Base-by-base conservation (phyloP, 768 basidiomycete genomes). In the Phanerochaete sordida region DNA sequence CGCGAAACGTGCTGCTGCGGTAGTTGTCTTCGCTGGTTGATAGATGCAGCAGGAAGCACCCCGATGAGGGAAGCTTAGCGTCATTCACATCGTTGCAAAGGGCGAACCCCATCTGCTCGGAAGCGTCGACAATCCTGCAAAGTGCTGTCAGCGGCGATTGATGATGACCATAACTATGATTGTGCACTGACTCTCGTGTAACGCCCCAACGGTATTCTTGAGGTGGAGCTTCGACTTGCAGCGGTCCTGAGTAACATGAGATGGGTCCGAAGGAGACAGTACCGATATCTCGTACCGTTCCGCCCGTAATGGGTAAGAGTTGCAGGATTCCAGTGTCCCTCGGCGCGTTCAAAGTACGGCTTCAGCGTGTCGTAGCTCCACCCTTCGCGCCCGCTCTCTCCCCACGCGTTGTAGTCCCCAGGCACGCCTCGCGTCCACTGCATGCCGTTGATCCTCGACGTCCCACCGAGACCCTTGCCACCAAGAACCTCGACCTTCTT, bases 371-470 rank as follows among this genome's bases (percentile, higher is more conserved):
- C 39, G 46, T 64, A 74, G 8, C 65, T 59, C 75, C 75, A 76
- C 11, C 67, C 68, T n/a, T 64, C 62, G 15, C 65, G 50, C 3
- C 73, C 72, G 6, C 54, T 33, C 16, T 35, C 39, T 8, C 51
- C 50, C 73, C 72, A 76, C 8, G 61, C 50, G 23, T 74, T 66
- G 31, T 70, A 74, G n/a, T 74, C 72, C 26, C 62, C 68, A 1
- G 72, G 68, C 23, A 66, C 60, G 0, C 66, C 66, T 0, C 73
- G 64, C 3, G 70, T 69, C 51, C 73, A 75, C 31, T 69, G 26
- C 52, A 70, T 64, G 11, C 62, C 68, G 35, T 74, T 76, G 53
- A 75, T 67, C 47, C 63, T 62, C 11, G 72, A 65, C 0, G 65
- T 59, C 15, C 74, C 74, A 0, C 74, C 73, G 5, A 75, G 68